Percentiles rank a stretch among this genome's conserved stretches.
Conservation (phyloP, 805 yeast genomes). For the Starmerella kuoi region DNA sequence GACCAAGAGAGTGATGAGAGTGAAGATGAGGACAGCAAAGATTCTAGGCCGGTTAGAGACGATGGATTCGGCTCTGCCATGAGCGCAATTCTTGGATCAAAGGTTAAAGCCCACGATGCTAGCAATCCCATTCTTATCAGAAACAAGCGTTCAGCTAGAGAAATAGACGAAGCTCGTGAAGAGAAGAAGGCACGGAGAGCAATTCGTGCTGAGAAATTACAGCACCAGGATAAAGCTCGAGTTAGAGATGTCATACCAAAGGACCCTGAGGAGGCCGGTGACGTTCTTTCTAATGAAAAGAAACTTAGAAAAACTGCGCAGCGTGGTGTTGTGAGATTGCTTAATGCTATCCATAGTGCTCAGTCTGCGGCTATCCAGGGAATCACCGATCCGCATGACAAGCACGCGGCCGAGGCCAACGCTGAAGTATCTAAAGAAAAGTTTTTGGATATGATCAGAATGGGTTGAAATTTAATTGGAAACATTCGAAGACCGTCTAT, state of each 20-base stretch:
- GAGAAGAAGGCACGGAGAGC: slow-evolving; percentile 73
- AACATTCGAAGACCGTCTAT: neutral
- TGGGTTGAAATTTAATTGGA: too few relatives aligned
- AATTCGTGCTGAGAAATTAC: slow-evolving; percentile 58
- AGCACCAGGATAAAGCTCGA: slow-evolving; percentile 52
- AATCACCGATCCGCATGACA: slow-evolving; percentile 7
- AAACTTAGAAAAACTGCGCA: slow-evolving; percentile 69
- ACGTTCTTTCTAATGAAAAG: slow-evolving; percentile 53
- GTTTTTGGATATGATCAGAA: slow-evolving; percentile 68
- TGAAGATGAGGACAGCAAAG: neutral
- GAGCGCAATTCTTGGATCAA: slow-evolving; percentile 70
- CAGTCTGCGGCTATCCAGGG: slow-evolving; percentile 43
- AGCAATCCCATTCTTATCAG: slow-evolving; percentile 85
- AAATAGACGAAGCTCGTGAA: slow-evolving; percentile 66
- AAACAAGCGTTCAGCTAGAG: slow-evolving; percentile 55
- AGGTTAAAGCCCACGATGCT: slow-evolving; percentile 77
- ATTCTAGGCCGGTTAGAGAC: neutral
- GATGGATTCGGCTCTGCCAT: slow-evolving; percentile 62
- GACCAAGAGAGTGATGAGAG: slow-evolving; percentile 17
- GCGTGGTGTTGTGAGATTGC: slow-evolving; percentile 72
- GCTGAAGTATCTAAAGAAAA: slow-evolving; percentile 80
- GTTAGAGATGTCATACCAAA: slow-evolving; percentile 54
- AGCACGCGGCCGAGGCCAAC: slow-evolving; percentile 35
- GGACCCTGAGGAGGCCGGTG: slow-evolving; percentile 42
- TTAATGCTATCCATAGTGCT: slow-evolving; percentile 70